A percentile compares a stretch with the other conserved stretches of the same genome.
These are phyloP conservation scores for Suillus variegatus DNA, from an alignment of 768 basidiomycete species.

Conservation along the genomic window DNA sequence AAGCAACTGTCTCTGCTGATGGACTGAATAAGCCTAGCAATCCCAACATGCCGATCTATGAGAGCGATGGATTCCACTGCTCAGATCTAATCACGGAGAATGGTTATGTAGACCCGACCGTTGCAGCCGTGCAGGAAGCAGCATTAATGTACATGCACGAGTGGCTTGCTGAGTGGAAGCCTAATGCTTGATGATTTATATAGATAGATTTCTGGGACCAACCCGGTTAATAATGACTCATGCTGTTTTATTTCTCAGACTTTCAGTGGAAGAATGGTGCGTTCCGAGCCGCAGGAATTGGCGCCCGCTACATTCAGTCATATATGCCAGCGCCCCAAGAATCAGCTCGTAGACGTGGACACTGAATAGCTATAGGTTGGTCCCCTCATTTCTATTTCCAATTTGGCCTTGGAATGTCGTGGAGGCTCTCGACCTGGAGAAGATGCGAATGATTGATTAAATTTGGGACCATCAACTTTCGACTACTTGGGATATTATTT, in stretches of 20 bases:
- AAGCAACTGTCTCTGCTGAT: slow-evolving; percentile 65
- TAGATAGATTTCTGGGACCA: background rate
- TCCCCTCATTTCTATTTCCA: background rate
- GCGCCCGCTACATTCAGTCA: background rate
- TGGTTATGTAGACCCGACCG: slow-evolving; percentile 49
- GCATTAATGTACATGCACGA: slow-evolving; percentile 52
- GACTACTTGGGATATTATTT: background rate
- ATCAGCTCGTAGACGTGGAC: background rate
- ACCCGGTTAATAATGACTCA: background rate
- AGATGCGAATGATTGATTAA: background rate
- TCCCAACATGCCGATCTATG: slow-evolving; percentile 54
- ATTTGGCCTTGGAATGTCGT: background rate
- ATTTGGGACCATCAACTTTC: background rate
- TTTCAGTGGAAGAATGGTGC: background rate
- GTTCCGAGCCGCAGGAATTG: background rate
- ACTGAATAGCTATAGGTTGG: background rate
- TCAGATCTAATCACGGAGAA: slow-evolving; percentile 54
- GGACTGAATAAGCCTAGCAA: slow-evolving; percentile 48
- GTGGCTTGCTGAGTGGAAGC: slow-evolving; percentile 53
- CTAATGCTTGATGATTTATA: background rate
- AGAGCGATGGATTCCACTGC: slow-evolving; percentile 67
- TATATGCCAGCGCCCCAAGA: background rate
- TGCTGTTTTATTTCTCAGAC: background rate
- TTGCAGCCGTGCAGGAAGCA: slow-evolving; percentile 53
- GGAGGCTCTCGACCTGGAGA: background rate